phyloP scores from a whole-genome alignment of 805 yeast genomes.

The Candida silvicultrix region DNA sequence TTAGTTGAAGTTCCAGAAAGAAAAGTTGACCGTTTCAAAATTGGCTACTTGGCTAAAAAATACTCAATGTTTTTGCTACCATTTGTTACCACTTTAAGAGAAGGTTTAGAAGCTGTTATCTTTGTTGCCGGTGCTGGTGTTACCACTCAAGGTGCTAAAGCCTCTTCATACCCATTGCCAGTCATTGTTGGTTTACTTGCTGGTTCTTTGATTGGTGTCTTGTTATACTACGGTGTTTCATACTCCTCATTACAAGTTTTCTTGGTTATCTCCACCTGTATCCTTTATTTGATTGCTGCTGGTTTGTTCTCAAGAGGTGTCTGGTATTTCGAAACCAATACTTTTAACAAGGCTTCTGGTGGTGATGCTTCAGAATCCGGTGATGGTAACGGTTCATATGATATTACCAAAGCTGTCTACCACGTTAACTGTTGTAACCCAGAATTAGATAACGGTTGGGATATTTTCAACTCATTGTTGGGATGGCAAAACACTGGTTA shows the following conservation, averaged over 20 bases:
- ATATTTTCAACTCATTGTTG: conserved; percentile 84
- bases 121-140: conserved; percentile 96
- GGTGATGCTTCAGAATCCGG: conserved; percentile 95
- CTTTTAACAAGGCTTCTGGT: conserved; percentile 63
- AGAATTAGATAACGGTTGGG: conserved; percentile 91
- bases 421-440: conserved; percentile 98
- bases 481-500: conserved; percentile 99
- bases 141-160: conserved; percentile 41
- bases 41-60: conserved; percentile 56
- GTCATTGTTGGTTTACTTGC: conserved; percentile 81
- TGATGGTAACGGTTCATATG: conserved; percentile 92
- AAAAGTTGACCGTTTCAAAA: conserved; percentile 43
- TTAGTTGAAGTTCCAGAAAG: conserved; percentile 52
- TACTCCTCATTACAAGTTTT: conserved; percentile 79
- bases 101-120: conserved; percentile 94
- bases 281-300: conserved; percentile 83
- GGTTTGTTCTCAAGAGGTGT: conserved; percentile 92
- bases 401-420: conserved; percentile 76
- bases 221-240: conserved; percentile 79
- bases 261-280: conserved; percentile 80
- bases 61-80: conserved; percentile 89
- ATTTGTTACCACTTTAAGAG: conserved; percentile 86
- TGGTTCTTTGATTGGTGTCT: conserved; percentile 64
- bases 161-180: conserved; percentile 86
- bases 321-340: conserved; percentile 78